Evolutionary conservation across 129 eudicot genomes (phyloP).

Genomic region (Calendula officinalis): DNA sequence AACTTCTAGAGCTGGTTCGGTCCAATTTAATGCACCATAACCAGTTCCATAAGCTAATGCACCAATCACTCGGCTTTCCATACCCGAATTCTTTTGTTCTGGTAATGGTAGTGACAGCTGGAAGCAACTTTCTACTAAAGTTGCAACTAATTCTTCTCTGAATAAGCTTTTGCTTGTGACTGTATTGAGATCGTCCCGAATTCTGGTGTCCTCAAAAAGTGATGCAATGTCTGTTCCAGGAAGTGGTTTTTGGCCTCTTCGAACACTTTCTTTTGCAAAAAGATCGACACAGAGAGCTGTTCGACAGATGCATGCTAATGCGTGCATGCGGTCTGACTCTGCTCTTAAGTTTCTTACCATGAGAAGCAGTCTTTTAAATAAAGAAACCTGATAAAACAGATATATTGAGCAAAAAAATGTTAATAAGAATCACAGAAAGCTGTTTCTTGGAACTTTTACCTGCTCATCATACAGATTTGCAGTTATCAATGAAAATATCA

Average conservation of each 20-base stretch:
- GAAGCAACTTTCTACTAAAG: conserved; percentile 90
- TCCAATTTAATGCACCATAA: conserved; percentile 98
- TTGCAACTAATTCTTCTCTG: conserved; percentile 93
- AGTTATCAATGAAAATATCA: no score
- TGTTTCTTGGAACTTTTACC: not conserved
- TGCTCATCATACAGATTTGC: no score
- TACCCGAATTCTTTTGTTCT: conserved; percentile 84
- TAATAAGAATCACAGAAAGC: conserved; percentile 15
- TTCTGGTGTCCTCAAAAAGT: conserved; percentile 78
- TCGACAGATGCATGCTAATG: conserved; percentile 94
- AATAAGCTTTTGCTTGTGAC: conserved; percentile 85
- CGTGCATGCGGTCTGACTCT: conserved; percentile 98
- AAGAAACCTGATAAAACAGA: conserved; percentile 57
- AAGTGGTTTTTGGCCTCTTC: conserved; percentile 96
- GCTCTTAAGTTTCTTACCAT: conserved; percentile 98
- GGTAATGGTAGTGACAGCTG: conserved; percentile 90
- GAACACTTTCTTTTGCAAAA: conserved; percentile 88
- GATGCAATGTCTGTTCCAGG: conserved; percentile 96
- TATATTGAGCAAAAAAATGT: conserved; percentile 2
- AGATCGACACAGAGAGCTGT: conserved; percentile 98
- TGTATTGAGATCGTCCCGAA: conserved; percentile 83
- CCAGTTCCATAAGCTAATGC: conserved; percentile 99
- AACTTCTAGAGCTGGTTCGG: conserved; percentile 95
- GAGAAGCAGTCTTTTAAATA: conserved; percentile 85
- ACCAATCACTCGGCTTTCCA: conserved; percentile 94